Evolutionary conservation across 345 rosid species (phyloP), one percentile per base, ranked within the genome.

Genomic region (Murraya paniculata): DNA sequence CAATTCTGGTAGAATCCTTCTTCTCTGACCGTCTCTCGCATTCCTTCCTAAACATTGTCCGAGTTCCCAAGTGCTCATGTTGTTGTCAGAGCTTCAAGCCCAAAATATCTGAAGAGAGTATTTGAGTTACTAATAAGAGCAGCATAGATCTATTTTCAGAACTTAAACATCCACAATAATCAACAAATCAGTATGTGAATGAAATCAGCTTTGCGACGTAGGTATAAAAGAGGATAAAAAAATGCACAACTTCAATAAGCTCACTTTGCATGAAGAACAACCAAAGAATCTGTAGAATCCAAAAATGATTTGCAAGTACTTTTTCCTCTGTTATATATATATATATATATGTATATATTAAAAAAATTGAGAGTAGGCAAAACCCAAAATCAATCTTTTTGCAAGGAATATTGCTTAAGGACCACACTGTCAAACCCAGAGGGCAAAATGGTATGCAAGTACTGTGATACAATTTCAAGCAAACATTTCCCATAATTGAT

Each of bases 1-100:
- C 11, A 79, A 24, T 28, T 74, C 71, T 33, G 76, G 56, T 39
- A 45, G 33, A 70, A 48, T 68, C 39, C 74, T 76, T 27, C 78
- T 50, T 7, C 70, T 36, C 16, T 50, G 76, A 50, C 36, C 1
- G 16, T 71, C 48, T 24, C 55, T 68, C 75, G 62, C 16, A 35
- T 60, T 36, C 64, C 41, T 71, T 53, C 75, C 75, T n/a, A 25
- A 27, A 68, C 28, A 80, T 55, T 74, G 39, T 13, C 36, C n/a
- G 4, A 73, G 30, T 30, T 41, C 75, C 75, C 48, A 16, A 8
- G 71, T 27, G 59, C 77, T 58, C 79, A 75, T 75, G 28, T 53
- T n/a, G 71, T 30, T 33, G 39, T 57, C 45, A 68, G 70, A 68
- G 13, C 61, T n/a, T 25, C 28, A 24, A 21, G 7, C 41, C 66